These are phyloP conservation scores for Phlyctochytrium planicorne DNA, from an alignment of 192 early-diverging fungal genomes.

Conservation along the genomic window DNA sequence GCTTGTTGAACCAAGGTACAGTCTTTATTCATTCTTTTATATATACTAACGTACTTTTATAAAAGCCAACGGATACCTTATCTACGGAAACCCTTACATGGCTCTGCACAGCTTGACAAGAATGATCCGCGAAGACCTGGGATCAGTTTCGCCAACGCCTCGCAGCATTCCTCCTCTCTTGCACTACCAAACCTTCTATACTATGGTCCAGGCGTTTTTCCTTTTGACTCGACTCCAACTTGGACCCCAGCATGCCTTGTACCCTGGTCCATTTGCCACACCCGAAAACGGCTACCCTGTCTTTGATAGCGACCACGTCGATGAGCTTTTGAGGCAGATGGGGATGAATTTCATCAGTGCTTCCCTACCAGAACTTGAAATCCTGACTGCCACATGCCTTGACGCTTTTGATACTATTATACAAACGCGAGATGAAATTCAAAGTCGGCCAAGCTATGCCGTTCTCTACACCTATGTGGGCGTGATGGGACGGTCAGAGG, in stretches of 20 bases:
- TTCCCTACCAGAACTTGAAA: conserved; percentile 17
- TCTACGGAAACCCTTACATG: conserved; percentile 34
- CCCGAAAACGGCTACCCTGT: conserved; percentile 22
- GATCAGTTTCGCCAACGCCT: neutral
- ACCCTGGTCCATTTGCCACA: conserved; percentile 14
- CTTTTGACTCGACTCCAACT: conserved; percentile 30
- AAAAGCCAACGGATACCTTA: conserved; percentile 37
- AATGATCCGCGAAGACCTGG: conserved; percentile 14
- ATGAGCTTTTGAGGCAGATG: conserved; percentile 28
- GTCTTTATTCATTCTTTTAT: conserved; percentile 5
- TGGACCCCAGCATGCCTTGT: conserved; percentile 15
- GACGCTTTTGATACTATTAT: conserved; percentile 18
- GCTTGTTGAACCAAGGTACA: conserved; percentile 23
- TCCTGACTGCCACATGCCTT: conserved; percentile 6
- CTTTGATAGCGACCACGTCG: conserved; percentile 1
- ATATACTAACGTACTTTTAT: conserved; percentile 2
- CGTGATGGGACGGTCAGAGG: conserved; percentile 14
- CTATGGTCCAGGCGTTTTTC: conserved; percentile 40
- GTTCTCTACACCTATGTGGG: neutral
- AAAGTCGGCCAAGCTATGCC: neutral
- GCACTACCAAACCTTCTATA: conserved; percentile 33
- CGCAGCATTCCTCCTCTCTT: conserved; percentile 28
- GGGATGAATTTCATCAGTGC: conserved; percentile 22
- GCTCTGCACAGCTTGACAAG: conserved; percentile 34
- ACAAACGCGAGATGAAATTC: neutral